Evolutionary conservation across 2,329 filamentous ascomycete species (phyloP), one percentile per base, ranked within the genome.

Genomic region (Pseudocercospora musae): DNA sequence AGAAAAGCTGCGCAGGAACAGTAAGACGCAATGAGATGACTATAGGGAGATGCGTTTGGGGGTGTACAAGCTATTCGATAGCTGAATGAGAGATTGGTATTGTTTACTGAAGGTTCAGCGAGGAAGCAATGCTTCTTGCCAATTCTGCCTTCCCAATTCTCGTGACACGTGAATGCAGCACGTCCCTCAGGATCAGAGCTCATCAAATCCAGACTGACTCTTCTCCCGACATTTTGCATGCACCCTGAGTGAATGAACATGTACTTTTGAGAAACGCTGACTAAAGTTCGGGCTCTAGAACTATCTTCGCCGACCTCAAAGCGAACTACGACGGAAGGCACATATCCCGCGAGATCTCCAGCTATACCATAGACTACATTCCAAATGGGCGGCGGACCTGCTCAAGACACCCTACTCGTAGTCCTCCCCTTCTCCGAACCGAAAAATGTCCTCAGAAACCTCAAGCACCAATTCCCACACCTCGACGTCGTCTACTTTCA

Each of bases 381-480:
- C 44, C 72, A 40, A 33, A 77, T 77, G 75, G 74, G 74, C 60
- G 74, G 75, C 59, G 75, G 75, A 58, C 72, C 73, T 63, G 62
- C 69, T 20, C 71, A 72, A 69, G 75, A 76, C 37, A 66, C 69
- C 25, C 58, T 77, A 40, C 70, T 76, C 53, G 65, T 66, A 62
- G 60, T 71, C 7, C 70, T 76, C 33, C 74, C 75, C 15, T 67
- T 71, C 18, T 67, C 70, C 7, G 76, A 79, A 58, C 77, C 79
- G n/a, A 73, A 71, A 23, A 67, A 72, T 1, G 67, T 79, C 25
- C 72, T 84, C 55, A 76, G 73, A 9, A 83, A 77, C 64, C 66
- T 75, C 53, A 63, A 75, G 46, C 65, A 77, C 27, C 62, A 62
- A 2, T 73, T 67, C 53, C 66, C 67, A 7, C 18, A 52, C 56